Evolutionary conservation across 202 grass and related monocot genomes (phyloP).

Genomic region (Dendrocalamus latiflorus): DNA sequence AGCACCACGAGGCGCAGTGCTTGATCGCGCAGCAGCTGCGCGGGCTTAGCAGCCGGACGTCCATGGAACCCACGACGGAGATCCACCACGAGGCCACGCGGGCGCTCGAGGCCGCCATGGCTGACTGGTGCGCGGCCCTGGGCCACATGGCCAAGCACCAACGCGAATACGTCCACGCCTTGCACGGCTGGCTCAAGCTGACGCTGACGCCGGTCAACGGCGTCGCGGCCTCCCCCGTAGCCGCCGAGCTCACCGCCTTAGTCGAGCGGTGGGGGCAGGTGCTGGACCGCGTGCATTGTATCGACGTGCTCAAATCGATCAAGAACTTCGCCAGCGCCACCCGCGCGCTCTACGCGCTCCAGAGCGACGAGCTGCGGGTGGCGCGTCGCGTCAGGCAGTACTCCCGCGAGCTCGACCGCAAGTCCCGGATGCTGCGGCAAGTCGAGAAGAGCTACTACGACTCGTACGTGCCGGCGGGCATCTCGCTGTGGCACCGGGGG

Average conservation of each 20-base stretch:
- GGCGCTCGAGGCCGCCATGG: constrained; percentile 58
- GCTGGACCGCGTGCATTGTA: constrained; percentile 52
- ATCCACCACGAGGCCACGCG: constrained; percentile 63
- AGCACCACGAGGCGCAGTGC: constrained; percentile 66
- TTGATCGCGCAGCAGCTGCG: constrained; percentile 74
- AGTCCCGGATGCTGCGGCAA: constrained; percentile 52
- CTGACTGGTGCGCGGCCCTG: constrained; percentile 46
- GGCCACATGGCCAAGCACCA: constrained; percentile 57
- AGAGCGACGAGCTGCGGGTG: constrained; percentile 62
- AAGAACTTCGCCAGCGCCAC: constrained; percentile 44
- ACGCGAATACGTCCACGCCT: constrained; percentile 49
- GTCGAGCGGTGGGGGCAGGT: constrained; percentile 60
- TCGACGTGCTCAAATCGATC: constrained; percentile 42
- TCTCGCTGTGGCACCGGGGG: constrained; percentile 44
- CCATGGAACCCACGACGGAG: constrained; percentile 53
- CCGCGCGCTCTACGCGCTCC: constrained; percentile 48
- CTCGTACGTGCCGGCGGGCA: constrained; percentile 34
- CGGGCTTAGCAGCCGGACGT: constrained; percentile 52
- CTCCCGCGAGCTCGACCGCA: constrained; percentile 61
- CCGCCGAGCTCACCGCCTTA: constrained; percentile 46
- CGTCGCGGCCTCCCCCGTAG: constrained; percentile 12
- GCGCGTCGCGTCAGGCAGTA: constrained; percentile 30
- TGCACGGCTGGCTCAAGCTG: constrained; percentile 61
- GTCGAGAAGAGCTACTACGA: constrained; percentile 74
- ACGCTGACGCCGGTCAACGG: constrained; percentile 40